phyloP scores from a whole-genome alignment of 805 yeast species.

The Starmerella stigmatis region DNA sequence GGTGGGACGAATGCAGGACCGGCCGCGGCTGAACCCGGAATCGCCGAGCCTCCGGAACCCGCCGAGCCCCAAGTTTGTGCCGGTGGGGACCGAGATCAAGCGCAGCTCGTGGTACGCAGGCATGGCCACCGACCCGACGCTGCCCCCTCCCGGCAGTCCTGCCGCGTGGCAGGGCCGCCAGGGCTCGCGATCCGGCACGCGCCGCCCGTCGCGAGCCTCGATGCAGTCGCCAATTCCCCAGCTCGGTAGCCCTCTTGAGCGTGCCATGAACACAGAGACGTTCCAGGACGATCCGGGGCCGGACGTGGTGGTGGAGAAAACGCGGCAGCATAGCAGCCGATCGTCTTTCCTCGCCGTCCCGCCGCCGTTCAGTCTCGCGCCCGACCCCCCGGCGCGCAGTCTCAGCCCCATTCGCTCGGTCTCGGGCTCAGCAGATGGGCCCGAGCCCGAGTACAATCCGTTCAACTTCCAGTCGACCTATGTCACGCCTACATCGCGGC shows the following conservation, averaged over 20 bases:
- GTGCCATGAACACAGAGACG: background rate
- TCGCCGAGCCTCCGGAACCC: background rate
- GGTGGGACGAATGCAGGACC: background rate
- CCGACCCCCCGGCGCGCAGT: background rate
- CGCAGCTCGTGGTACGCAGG: slow-evolving; percentile 23
- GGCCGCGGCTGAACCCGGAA: slow-evolving; percentile 7
- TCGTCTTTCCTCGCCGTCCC: background rate
- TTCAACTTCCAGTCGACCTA: slow-evolving; percentile 56
- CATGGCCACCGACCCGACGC: slow-evolving; percentile 14
- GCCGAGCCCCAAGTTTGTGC: background rate
- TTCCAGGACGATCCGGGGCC: background rate
- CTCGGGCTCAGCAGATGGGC: slow-evolving; percentile 14
- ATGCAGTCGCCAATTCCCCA: background rate
- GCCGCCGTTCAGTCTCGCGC: background rate
- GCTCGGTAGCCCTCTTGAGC: background rate
- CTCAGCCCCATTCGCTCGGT: slow-evolving; percentile 17
- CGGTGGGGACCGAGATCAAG: slow-evolving; percentile 13
- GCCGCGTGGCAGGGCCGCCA: slow-evolving; percentile 19
- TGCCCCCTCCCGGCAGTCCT: slow-evolving; percentile 21
- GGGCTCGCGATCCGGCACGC: background rate
- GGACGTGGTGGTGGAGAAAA: background rate
- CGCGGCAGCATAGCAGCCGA: background rate
- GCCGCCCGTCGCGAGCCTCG: background rate
- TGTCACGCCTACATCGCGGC: slow-evolving; percentile 23
- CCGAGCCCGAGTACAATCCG: slow-evolving; percentile 32